Conservation (phyloP, 805 yeast species). For the Debaryomyces maramus region DNA sequence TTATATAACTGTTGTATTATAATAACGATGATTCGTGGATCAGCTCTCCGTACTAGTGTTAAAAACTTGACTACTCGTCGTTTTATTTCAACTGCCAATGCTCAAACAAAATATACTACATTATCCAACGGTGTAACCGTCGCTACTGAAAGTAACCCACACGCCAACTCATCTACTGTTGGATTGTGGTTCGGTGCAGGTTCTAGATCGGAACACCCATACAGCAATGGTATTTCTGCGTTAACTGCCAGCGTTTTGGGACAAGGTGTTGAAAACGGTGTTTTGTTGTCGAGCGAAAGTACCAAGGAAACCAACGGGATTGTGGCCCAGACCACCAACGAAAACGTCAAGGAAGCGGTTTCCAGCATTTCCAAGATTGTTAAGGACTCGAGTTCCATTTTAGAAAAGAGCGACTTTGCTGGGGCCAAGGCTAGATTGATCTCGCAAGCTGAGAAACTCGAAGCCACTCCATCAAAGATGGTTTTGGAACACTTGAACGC, state of each 20-base stretch:
- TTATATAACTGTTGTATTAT: background rate
- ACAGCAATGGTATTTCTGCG: constrained; percentile 79
- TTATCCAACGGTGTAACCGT: constrained; percentile 73
- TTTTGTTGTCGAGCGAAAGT: constrained; percentile 52
- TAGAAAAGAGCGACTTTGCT: constrained; percentile 47
- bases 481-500: constrained; percentile 76
- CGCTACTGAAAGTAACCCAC: constrained; percentile 64
- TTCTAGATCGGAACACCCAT: constrained; percentile 74
- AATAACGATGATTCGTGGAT: constrained; percentile 42
- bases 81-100: constrained; percentile 54
- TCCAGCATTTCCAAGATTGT: constrained; percentile 48
- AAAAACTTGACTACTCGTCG: constrained; percentile 45
- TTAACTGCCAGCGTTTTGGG: constrained; percentile 55
- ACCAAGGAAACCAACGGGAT: constrained; percentile 67
- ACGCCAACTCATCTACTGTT: constrained; percentile 56
- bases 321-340: constrained; percentile 53
- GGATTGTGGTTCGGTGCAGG: constrained; percentile 79
- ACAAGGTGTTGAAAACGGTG: constrained; percentile 51
- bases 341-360: constrained; percentile 52
- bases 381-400: constrained; percentile 34
- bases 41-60: constrained; percentile 32
- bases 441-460: constrained; percentile 52
- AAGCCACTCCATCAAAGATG: constrained; percentile 53
- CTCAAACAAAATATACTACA: constrained; percentile 68
- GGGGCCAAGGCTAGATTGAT: constrained; percentile 48